Base-by-base conservation (phyloP, 164 flowering plant genomes). In the Nymphaea thermarum region DNA sequence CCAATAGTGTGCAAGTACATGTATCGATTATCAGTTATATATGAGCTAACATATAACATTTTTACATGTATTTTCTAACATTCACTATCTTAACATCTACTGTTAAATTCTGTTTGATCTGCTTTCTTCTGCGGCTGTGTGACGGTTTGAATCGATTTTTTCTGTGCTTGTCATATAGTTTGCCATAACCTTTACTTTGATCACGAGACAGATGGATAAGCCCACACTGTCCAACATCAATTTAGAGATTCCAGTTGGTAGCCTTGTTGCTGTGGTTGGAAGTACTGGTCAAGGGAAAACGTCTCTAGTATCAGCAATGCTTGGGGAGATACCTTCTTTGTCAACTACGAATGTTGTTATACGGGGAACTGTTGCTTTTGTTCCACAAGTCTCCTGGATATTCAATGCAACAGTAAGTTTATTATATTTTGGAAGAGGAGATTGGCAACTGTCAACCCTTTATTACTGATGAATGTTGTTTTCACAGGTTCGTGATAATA, bases 211-310 rank as follows among this genome's bases (percentile, higher is more conserved):
- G 99, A 86, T 84, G 60, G 94, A 87, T 77, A 86, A 74, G 71
- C 91, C 94, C 55, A 92, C 98, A 45, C 78, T 95, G 73, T 84
- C 90, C 66, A 76, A 87, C 73, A 79, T 95, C 64, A 92, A 95
- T 77, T 75, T 95, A 82, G 97, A 95, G 73, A 73, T 95, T 67
- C 91, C 96, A 47, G 80, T 81, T 67, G 99, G 98, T 68, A 86
- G 87, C 81, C 82, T 92, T 62, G 97, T 92, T 66, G 99, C 99
- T 42, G 66, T 95, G 73, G 98, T 95, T 77, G 99, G 99, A 44
- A 77, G 96, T 71, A 95, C 99, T 55, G 99, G 98, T 62, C 98
- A 95, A 79, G 99, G 99, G 72, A 95, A 95, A 78, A 95, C 99
- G 60, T 95, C 99, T 17, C 81, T 95, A 64, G 59, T 90, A 66